Percentiles rank a stretch among this genome's conserved stretches.
These are phyloP conservation scores for Podospora sp. DNA, from an alignment of 495 filamentous ascomycete genomes.

Conservation along the genomic window DNA sequence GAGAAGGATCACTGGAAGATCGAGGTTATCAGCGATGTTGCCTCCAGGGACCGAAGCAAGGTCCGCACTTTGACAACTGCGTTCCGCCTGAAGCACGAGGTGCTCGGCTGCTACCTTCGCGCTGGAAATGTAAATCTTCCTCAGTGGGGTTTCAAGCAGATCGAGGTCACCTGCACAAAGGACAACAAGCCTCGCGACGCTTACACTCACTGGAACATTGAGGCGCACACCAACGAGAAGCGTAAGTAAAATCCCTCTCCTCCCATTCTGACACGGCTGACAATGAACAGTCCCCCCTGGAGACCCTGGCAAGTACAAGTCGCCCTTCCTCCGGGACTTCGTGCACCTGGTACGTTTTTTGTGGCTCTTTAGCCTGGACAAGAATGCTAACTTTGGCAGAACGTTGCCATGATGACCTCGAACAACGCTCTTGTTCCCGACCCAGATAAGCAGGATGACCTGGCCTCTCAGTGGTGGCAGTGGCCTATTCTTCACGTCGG, in stretches of 20 bases:
- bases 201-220: slow-evolving; percentile 99
- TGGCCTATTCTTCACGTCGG: slow-evolving; percentile 97
- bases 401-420: slow-evolving; percentile 99
- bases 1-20: slow-evolving; percentile 98
- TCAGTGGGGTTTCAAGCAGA: slow-evolving; percentile 99
- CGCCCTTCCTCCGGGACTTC: slow-evolving; percentile 94
- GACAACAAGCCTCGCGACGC: slow-evolving; percentile 89
- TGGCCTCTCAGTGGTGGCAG: slow-evolving; percentile 97
- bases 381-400: slow-evolving; percentile 41
- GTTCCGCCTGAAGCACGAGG: slow-evolving; percentile 83
- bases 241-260: slow-evolving; percentile 61
- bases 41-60: slow-evolving; percentile 80
- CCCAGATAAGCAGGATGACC: slow-evolving; percentile 97
- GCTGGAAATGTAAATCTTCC: slow-evolving; percentile 96
- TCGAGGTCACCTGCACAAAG: slow-evolving; percentile 94
- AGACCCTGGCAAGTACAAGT: slow-evolving; percentile 92
- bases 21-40: slow-evolving; percentile 87
- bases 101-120: slow-evolving; percentile 88
- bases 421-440: slow-evolving; percentile 98
- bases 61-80: slow-evolving; percentile 91
- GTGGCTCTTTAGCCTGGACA: background rate
- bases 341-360: slow-evolving; percentile 65
- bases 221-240: slow-evolving; percentile 91
- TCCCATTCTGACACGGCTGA: slow-evolving; percentile 22
- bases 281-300: slow-evolving; percentile 75